Percentiles rank a stretch among this genome's conserved stretches.
Evolutionary conservation across 2,329 filamentous ascomycete genomes (phyloP).

Genomic region (Canariomyces notabilis): DNA sequence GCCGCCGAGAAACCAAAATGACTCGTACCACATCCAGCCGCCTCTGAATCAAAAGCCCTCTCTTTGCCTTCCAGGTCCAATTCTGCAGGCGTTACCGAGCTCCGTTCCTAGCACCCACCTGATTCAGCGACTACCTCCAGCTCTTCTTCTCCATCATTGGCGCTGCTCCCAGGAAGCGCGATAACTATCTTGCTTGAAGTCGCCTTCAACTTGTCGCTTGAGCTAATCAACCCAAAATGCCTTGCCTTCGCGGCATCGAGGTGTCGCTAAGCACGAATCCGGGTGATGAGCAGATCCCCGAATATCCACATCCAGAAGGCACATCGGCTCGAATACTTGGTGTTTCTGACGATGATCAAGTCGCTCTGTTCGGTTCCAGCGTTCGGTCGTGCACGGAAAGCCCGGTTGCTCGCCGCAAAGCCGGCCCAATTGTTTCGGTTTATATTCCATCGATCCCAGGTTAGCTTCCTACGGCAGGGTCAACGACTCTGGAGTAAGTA

Average conservation of each 20-base stretch:
- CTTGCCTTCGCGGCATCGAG: constrained; percentile 45
- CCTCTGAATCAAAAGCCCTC: no score
- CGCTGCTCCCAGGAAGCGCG: no score
- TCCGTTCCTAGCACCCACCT: no score
- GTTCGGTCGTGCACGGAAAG: background rate
- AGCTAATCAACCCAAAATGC: constrained; percentile 34
- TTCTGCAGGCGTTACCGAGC: no score
- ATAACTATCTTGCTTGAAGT: no score
- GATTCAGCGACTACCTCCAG: no score
- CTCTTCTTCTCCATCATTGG: no score
- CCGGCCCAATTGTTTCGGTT: constrained; percentile 44
- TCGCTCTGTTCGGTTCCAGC: background rate
- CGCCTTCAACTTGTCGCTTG: background rate
- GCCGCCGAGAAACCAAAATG: no score
- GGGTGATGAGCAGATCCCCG: constrained; percentile 38
- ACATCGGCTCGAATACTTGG: constrained; percentile 33
- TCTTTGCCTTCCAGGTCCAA: no score
- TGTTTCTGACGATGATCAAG: background rate
- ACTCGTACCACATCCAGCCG: no score
- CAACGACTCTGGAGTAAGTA: background rate
- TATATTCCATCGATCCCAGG: constrained; percentile 53
- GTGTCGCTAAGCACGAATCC: constrained; percentile 39
- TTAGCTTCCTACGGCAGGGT: constrained; percentile 26
- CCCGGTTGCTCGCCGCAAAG: constrained; percentile 22
- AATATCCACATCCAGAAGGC: constrained; percentile 52